Evolutionary conservation across 208 protist genomes (phyloP).

Genomic region (Naegleria gruberi): DNA sequence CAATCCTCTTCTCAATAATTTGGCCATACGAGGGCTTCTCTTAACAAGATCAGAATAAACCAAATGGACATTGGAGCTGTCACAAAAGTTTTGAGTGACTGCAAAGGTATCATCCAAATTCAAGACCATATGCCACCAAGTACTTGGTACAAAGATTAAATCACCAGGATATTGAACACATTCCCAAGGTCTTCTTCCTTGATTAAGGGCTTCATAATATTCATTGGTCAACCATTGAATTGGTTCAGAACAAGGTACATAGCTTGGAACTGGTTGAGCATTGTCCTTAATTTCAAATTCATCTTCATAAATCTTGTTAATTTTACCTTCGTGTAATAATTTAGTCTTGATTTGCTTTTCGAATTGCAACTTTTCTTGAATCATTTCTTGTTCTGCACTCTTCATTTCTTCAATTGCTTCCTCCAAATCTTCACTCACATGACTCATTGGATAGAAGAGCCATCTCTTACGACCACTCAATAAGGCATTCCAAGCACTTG

Average conservation of each 20-base stretch:
- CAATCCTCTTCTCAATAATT: constrained; percentile 1
- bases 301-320: not conserved
- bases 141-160: constrained; percentile 6
- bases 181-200: not conserved
- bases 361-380: not conserved
- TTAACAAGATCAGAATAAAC: not conserved
- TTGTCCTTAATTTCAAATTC: not conserved
- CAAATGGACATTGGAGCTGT: not conserved
- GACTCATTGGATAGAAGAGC: not conserved
- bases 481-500: constrained; percentile 16
- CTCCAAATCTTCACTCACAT: not conserved
- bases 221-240: not conserved
- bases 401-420: not conserved
- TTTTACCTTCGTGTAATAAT: not conserved
- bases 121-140: constrained; percentile 23
- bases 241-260: not conserved
- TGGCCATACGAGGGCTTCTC: not conserved
- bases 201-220: not conserved
- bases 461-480: constrained; percentile 5
- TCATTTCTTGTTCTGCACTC: not conserved
- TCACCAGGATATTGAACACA: constrained; percentile 12
- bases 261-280: not conserved
- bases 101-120: constrained; percentile 17
- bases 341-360: not conserved
- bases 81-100: not conserved